Percentiles rank a stretch among this genome's conserved stretches.
These are phyloP conservation scores for Wickerhamomyces rabaulensis DNA, from an alignment of 805 yeast species.

Conservation along the genomic window DNA sequence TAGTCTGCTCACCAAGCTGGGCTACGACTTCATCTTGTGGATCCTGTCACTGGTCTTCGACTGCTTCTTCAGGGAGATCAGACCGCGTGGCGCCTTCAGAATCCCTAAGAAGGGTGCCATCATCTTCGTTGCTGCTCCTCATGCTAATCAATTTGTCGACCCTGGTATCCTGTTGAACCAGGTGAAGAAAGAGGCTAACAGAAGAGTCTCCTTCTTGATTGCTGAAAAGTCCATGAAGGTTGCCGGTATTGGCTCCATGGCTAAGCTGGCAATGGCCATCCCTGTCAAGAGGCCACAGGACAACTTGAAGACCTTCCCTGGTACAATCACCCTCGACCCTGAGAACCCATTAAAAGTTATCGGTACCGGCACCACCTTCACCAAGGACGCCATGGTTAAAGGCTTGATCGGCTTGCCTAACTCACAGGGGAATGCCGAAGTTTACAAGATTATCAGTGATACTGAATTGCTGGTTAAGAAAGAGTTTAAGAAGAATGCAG, in stretches of 20 bases:
- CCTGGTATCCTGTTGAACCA: conserved; percentile 82
- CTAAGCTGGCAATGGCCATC: conserved; percentile 73
- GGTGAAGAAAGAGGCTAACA: conserved; percentile 57
- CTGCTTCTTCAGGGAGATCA: conserved; percentile 82
- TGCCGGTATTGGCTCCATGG: conserved; percentile 66
- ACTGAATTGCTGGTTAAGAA: conserved; percentile 62
- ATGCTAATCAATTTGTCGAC: conserved; percentile 85
- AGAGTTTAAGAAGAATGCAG: conserved; percentile 56
- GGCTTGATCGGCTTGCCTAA: conserved; percentile 77
- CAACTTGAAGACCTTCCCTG: conserved; percentile 60
- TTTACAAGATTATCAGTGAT: conserved; percentile 64
- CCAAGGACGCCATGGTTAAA: conserved; percentile 45
- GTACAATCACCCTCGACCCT: conserved; percentile 54
- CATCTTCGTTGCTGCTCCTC: conserved; percentile 94
- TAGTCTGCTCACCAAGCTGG: conserved; percentile 30
- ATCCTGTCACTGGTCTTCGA: conserved; percentile 43
- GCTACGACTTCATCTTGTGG: conserved; percentile 52
- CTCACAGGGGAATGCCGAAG: conserved; percentile 70
- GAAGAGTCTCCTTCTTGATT: conserved; percentile 74
- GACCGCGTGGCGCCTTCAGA: conserved; percentile 80
- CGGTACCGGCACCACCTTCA: conserved; percentile 68
- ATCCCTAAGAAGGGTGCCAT: conserved; percentile 74
- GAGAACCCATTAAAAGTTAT: conserved; percentile 47
- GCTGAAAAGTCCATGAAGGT: conserved; percentile 75
- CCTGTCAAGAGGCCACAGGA: conserved; percentile 95